Base-by-base conservation (phyloP, 768 basidiomycete species). In the Botryobasidium botryosum region DNA sequence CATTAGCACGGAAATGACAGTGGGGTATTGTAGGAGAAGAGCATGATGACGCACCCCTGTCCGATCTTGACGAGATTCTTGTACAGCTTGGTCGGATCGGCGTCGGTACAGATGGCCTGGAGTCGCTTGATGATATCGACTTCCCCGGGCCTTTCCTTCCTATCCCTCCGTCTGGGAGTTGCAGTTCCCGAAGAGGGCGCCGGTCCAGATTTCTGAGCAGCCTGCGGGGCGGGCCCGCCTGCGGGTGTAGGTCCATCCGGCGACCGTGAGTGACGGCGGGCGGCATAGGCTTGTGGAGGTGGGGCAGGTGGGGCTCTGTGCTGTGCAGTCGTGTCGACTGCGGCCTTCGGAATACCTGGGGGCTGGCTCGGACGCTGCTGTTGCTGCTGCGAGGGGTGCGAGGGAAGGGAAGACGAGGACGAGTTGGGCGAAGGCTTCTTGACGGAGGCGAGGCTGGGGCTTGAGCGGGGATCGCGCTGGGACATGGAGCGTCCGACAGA, bases 31-130 rank as follows among this genome's bases (percentile, higher is more conserved):
- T n/a, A n/a, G n/a, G n/a, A n/a, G n/a, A n/a, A n/a, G n/a, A n/a
- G n/a, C n/a, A n/a, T n/a, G n/a, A n/a, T n/a, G n/a, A 64, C 81
- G 57, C 54, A 92, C 88, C 92, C 94, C 61, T 97, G 92, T 32
- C 92, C 94, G 57, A 97, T 94, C 73, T 96, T 97, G 62, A 86
- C 78, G 35, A 97, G 69, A 56, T 74, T 90, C 47, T 91, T 71
- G 57, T 97, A 97, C 28, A 96, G 64, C 61, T 76, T 75, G 28
- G 91, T 97, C 24, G 94, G 94, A 62, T 99, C 94, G 4, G 88
- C 91, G 58, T 94, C 88, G 2, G 92, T 92, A 57, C 94, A 99
- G 56, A 99, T 97, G 55, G 79, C 78, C 57, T 86, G 80, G 53
- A 99, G 62, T 15, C 90, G 76, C 53, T 77, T 80, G 50, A 97